Conservation (phyloP, 1,284 basidiomycete species). For the Exobasidium rhododendri region DNA sequence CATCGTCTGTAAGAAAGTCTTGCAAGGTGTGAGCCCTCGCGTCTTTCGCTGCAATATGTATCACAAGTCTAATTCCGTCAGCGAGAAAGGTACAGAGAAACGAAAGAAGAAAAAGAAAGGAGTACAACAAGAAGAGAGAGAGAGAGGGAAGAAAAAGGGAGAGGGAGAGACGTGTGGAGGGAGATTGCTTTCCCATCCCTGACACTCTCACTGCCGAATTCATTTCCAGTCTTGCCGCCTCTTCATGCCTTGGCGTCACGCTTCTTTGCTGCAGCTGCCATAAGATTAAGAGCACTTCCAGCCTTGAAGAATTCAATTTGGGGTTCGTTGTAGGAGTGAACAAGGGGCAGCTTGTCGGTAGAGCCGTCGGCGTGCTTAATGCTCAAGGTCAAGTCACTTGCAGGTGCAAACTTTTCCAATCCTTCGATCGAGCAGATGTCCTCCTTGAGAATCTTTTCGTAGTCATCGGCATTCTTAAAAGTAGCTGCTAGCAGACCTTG, state of each 20-base stretch:
- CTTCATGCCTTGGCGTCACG: neutral
- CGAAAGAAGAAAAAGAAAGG: no score
- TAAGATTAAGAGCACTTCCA: slow-evolving; percentile 51
- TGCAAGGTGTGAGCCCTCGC: no score
- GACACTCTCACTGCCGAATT: no score
- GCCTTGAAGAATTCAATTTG: slow-evolving; percentile 55
- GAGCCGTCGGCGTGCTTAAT: slow-evolving; percentile 51
- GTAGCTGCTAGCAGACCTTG: slow-evolving; percentile 52
- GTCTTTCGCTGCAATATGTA: no score
- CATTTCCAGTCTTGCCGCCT: no score
- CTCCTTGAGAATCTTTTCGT: slow-evolving; percentile 49
- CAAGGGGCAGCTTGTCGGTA: slow-evolving; percentile 48
- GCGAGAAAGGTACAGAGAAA: no score
- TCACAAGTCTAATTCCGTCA: no score
- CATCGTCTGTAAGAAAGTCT: no score
- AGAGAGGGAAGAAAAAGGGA: no score
- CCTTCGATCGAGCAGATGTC: slow-evolving; percentile 49
- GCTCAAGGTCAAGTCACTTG: slow-evolving; percentile 44
- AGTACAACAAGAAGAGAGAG: no score
- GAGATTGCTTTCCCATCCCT: no score
- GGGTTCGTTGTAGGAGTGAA: slow-evolving; percentile 52
- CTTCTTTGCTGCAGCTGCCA: slow-evolving; percentile 27
- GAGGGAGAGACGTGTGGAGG: no score
- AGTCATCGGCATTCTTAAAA: slow-evolving; percentile 50
- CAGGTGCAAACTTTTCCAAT: slow-evolving; percentile 47